Base-by-base conservation (phyloP, 441 rosid genomes). In the Adansonia madagascariensis region DNA sequence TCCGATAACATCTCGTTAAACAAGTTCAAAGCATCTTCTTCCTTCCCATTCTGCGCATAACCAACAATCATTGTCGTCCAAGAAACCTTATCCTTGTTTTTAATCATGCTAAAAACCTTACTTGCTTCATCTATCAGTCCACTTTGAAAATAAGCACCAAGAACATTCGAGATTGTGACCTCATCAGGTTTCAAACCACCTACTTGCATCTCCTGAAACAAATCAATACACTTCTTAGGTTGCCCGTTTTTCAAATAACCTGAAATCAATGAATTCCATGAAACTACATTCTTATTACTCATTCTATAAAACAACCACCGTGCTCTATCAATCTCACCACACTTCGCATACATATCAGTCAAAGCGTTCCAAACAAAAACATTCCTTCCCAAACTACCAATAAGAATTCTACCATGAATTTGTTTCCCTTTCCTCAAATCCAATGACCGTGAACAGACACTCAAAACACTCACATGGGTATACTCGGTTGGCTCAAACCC, bases 41-140 rank as follows among this genome's bases (percentile, higher is more conserved):
- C 89, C 75, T 69, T 84, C 8, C 86, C 83, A 50, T 67, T 75
- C 62, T 82, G 87, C 9, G 79, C 79, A 74, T 81, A 79, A 65
- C 92, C 91, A 18, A 67, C 88, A 12, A 90, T 90, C 92, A 89
- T 82, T 4, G 83, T 78, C 8, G 92, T 88, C 94, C 94, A 90
- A 71, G 86, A 86, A 65, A 90, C 77, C 63, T 82, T 80, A 73
- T 88, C 94, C 81, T 87, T 90, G 18, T 76, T 86, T 73, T 62
- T 80, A 56, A 79, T 80, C 78, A 71, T 74, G 69, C 22, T 2
- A 60, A 90, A 90, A 11, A 85, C 41, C 41, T 47, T 11, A 31
- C 60, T 65, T n/a, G 89, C 90, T 74, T 85, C 90, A 17, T 83
- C 71, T 8, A 83, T 53, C 49, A 14, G n/a, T 52, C 87, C 85